phyloP scores from a whole-genome alignment of 257 asterid genomes.

The Solanum sejunctum region DNA sequence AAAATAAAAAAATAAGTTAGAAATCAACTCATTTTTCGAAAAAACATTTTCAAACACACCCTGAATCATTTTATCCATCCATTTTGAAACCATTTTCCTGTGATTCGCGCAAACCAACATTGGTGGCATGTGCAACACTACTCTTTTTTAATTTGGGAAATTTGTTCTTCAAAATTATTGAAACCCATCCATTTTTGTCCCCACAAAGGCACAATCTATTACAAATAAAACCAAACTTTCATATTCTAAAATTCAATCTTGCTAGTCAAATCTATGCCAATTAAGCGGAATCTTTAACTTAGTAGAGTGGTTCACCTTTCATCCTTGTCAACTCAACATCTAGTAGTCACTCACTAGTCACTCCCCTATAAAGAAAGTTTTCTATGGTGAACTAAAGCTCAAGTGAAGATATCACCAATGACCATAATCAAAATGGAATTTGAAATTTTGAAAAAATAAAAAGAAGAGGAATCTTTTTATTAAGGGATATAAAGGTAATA shows the following conservation, averaged over 20 bases:
- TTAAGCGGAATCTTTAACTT: constrained; percentile 1
- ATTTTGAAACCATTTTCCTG: background rate
- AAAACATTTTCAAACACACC: too few species aligned
- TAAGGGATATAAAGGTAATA: background rate
- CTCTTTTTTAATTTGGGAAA: background rate
- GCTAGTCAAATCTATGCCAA: constrained; percentile 7
- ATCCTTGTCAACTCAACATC: background rate
- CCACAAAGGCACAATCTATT: background rate
- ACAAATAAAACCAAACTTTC: background rate
- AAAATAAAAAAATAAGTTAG: too few species aligned
- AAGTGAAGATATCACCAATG: background rate
- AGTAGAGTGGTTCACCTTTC: constrained; percentile 10
- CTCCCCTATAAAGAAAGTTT: background rate
- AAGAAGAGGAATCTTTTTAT: background rate
- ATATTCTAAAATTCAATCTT: constrained; percentile 2
- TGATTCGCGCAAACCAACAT: background rate
- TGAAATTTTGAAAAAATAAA: background rate
- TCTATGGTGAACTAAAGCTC: background rate
- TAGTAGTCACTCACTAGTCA: background rate
- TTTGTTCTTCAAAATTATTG: background rate
- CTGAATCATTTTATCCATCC: constrained; percentile 1
- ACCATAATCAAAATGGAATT: background rate
- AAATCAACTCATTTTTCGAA: too few species aligned
- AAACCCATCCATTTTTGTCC: constrained; percentile 16
- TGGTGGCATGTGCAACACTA: background rate